These are phyloP conservation scores for Gossypium aridum DNA, from an alignment of 441 rosid species.

Conservation along the genomic window DNA sequence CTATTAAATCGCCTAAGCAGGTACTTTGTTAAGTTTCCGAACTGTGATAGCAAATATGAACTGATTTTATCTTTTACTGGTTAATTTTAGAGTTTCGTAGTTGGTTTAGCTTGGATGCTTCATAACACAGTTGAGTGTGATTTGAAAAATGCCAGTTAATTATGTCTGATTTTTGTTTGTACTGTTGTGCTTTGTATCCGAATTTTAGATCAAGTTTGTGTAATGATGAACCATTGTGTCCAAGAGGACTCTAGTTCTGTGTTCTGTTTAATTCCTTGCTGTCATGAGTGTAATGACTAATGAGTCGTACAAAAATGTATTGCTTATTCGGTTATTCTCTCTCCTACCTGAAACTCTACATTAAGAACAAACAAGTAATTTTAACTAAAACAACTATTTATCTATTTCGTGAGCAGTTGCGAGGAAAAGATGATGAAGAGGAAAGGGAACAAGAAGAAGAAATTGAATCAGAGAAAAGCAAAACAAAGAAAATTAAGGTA, in stretches of 20 bases:
- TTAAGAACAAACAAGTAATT: not conserved
- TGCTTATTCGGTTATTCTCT: not conserved
- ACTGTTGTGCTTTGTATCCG: not conserved
- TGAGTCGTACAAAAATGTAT: not conserved
- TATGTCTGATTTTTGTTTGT: not conserved
- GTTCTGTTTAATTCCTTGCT: not conserved
- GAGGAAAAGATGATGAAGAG: slow-evolving; percentile 18
- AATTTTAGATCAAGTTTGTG: not conserved
- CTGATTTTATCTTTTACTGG: not conserved
- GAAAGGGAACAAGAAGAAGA: slow-evolving; percentile 13
- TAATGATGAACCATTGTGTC: not conserved
- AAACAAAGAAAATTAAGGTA: slow-evolving; percentile 48
- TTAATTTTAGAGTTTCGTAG: not conserved
- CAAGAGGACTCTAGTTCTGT: not conserved
- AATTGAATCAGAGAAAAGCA: slow-evolving; percentile 24
- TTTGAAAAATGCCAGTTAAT: not conserved
- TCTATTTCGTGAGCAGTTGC: slow-evolving; percentile 13
- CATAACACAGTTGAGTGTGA: not conserved
- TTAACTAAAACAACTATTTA: not conserved
- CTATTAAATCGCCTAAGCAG: slow-evolving; percentile 22
- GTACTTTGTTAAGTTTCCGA: slow-evolving; percentile 23
- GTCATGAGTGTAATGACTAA: not conserved
- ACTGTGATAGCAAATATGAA: not conserved
- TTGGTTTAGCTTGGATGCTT: not conserved
- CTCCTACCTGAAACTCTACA: not conserved